phyloP scores from a whole-genome alignment of 2,329 filamentous ascomycete genomes.

The Colletotrichum camelliae region DNA sequence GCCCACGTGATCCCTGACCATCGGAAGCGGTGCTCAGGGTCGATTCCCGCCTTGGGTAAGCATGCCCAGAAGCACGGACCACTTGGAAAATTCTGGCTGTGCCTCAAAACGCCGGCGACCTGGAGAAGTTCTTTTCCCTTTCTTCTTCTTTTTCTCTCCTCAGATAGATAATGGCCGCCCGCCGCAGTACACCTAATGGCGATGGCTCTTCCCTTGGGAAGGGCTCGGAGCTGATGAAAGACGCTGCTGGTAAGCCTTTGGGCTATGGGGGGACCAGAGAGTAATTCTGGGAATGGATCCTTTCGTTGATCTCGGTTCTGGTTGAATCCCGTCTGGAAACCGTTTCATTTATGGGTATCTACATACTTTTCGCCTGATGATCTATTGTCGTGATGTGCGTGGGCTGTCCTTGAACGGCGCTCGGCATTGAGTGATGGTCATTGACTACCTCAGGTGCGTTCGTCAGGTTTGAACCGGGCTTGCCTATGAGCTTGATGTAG shows the following conservation, averaged over 20 bases:
- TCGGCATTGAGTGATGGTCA: no score
- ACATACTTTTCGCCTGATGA: constrained; percentile 8
- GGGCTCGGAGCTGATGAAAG: constrained; percentile 3
- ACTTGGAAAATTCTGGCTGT: neutral
- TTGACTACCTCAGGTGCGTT: no score
- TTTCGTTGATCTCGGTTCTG: constrained; percentile 26
- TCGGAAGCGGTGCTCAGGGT: neutral
- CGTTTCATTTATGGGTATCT: constrained; percentile 27
- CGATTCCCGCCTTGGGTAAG: neutral
- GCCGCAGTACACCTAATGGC: constrained; percentile 24
- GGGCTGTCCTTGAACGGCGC: no score
- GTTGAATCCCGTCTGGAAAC: constrained; percentile 17
- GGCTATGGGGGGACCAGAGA: constrained; percentile 22
- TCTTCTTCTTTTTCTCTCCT: constrained; percentile 4
- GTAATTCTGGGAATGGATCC: constrained; percentile 25
- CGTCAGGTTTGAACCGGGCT: no score
- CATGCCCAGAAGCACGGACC: neutral
- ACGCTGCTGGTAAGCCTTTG: constrained; percentile 23
- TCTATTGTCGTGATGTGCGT: neutral
- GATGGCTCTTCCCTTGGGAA: neutral
- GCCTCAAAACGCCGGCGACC: constrained; percentile 3
- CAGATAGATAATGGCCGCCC: constrained; percentile 23
- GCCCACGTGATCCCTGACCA: constrained; percentile 2
- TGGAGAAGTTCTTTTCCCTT: neutral
- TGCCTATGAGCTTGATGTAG: no score